Conservation (phyloP, 2,329 filamentous ascomycete genomes). For the Fusarium penzigii region DNA sequence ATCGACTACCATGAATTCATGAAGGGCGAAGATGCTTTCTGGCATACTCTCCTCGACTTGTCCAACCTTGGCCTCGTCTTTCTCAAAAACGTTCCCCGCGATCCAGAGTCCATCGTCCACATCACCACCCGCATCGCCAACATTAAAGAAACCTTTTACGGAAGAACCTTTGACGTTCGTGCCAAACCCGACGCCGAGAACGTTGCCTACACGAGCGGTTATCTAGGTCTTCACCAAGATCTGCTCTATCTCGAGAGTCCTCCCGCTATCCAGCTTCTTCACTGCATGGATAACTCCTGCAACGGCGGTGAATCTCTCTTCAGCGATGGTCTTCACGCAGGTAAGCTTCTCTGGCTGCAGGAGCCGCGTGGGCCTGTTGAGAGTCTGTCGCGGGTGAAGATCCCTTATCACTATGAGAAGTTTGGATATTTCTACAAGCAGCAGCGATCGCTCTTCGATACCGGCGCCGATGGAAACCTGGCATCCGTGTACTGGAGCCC, state of each 20-base stretch:
- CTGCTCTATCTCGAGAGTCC: slow-evolving; percentile 81
- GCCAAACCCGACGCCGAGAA: slow-evolving; percentile 82
- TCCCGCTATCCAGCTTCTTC: slow-evolving; percentile 82
- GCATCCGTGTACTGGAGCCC: slow-evolving; percentile 64
- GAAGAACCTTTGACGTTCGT: slow-evolving; percentile 84
- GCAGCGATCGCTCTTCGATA: slow-evolving; percentile 54
- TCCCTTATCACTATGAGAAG: slow-evolving; percentile 72
- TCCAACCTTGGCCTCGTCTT: slow-evolving; percentile 73
- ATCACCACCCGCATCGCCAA: slow-evolving; percentile 75
- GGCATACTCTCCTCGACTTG: slow-evolving; percentile 62
- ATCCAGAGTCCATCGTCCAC: slow-evolving; percentile 63
- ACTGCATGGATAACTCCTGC: slow-evolving; percentile 81
- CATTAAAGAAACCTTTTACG: slow-evolving; percentile 87
- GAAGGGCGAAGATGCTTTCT: slow-evolving; percentile 55
- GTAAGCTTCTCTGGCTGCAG: slow-evolving; percentile 35
- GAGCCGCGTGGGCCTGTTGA: slow-evolving; percentile 25
- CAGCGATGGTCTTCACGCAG: slow-evolving; percentile 70
- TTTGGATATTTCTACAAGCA: slow-evolving; percentile 63
- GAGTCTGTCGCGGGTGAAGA: slow-evolving; percentile 41
- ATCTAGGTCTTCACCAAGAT: slow-evolving; percentile 90
- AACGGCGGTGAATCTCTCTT: slow-evolving; percentile 85
- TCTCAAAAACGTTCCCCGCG: slow-evolving; percentile 70
- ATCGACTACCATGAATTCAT: slow-evolving; percentile 75
- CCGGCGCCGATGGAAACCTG: slow-evolving; percentile 25
- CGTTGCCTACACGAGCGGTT: slow-evolving; percentile 82